Evolutionary conservation across 73 alveolate species (phyloP), one percentile per base, ranked within the genome.

Genomic region (Uronychia setigera): DNA sequence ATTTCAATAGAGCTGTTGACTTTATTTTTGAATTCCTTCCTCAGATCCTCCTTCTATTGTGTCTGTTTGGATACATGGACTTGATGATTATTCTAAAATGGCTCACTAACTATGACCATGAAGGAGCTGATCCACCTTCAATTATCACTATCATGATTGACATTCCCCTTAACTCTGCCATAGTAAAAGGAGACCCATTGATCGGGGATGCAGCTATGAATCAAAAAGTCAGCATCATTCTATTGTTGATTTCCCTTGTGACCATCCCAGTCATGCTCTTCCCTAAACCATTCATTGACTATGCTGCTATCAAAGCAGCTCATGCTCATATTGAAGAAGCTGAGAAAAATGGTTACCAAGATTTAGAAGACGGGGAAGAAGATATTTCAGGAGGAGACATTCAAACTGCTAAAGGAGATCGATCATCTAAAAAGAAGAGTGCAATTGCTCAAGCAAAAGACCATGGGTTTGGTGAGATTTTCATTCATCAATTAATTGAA

Each of bases 401-500:
- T 30, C 27, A 67, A 76, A 87, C 93, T 88, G 86, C 83, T 77
- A 84, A 75, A 83, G 77, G 59, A 82, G 85, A 75, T 82, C 85
- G 83, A 82, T 83, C 46, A 67, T 75, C 9, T 80, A 75, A 75
- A 30, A 74, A 92, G 27, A 58, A 80, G 58, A 31, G 35, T 75
- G 79, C 86, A 57, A 88, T 35, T 80, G 78, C 67, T 74, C 76
- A 86, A 35, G 35, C 79, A 26, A 88, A 91, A 46, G 88, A 79
- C 74, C 95, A 89, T 59, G 91, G 91, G 31, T 93, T 92, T 74
- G 95, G 98, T 29, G 99, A 98, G 90, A 92, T 97, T 74, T 93
- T 96, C 74, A 97, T 98, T 32, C 99, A 98, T 91, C 96, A 98
- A 93, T 84, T 97, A 31, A 98, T 98, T 46, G 99, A 98, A 87